Evolutionary conservation across 2,329 filamentous ascomycete genomes (phyloP).

Genomic region (Fusarium sp.): DNA sequence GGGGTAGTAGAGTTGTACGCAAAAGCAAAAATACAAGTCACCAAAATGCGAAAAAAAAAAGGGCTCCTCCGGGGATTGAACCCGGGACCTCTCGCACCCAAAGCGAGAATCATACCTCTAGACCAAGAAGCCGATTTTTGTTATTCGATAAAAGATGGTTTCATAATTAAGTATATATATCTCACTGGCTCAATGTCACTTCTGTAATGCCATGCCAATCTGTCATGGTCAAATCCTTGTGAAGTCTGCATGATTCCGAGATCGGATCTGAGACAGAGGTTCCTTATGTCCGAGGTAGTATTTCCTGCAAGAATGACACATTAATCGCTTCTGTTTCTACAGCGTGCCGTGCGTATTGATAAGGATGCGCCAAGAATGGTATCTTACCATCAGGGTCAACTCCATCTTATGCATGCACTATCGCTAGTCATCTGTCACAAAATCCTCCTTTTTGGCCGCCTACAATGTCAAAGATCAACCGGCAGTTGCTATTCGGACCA

Average conservation of each 20-base stretch:
- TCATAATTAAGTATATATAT: rapidly evolving
- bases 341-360: too few relatives aligned
- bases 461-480: background rate
- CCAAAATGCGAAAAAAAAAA: background rate
- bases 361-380: background rate
- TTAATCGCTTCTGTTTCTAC: too few relatives aligned
- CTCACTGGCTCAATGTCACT: rapidly evolving
- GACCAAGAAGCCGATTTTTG: constrained; percentile 32
- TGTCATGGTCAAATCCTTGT: too few relatives aligned
- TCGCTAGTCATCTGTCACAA: background rate
- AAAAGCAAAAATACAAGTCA: rapidly evolving
- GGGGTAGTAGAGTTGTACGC: too few relatives aligned
- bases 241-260: too few relatives aligned
- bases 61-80: constrained; percentile 58
- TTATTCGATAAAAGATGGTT: background rate
- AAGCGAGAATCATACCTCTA: constrained; percentile 41
- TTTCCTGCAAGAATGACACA: too few relatives aligned
- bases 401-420: background rate
- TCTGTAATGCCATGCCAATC: too few relatives aligned
- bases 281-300: too few relatives aligned
- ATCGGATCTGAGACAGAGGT: too few relatives aligned
- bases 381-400: background rate
- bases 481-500: background rate
- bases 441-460: background rate
- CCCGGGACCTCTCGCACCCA: constrained; percentile 59